Base-by-base conservation (phyloP, 2,329 filamentous ascomycete genomes). In the Neocucurbitaria cava region DNA sequence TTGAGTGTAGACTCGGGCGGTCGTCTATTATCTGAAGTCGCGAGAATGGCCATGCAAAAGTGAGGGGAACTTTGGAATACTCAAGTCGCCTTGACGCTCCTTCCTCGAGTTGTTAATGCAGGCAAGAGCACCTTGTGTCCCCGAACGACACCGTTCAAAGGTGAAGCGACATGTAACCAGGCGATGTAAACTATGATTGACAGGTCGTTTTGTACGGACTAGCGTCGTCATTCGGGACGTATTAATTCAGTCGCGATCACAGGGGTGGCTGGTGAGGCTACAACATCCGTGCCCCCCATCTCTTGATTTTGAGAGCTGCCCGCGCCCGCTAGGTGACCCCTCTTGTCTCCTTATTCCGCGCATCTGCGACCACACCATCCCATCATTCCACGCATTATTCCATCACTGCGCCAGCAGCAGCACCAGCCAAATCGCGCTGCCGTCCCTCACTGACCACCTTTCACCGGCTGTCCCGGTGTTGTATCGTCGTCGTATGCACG, bases 381-480 rank as follows among this genome's bases (percentile, higher is more conserved):
- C 42, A 45, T 39, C 47, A n/a, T 68, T 64, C 64, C 62, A 61
- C 64, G 56, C 66, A 66, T 65, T 63, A 57, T 61, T 69, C 66
- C 69, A 66, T 65, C 69, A 55, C 61, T 61, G 58, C 58, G 38
- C 62, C 53, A 54, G 53, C 57, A 46, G 53, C 56, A 3, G 23
- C 55, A 28, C 3, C 38, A 23, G 21, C 20, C 45, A 42, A 51
- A 49, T 46, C 28, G 30, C 41, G 52, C 59, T 41, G 59, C 49
- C 56, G 49, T 52, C 48, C 13, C 42, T 41, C 33, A 46, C 9
- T 48, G 21, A 13, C 47, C 26, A 15, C 48, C 53, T 24, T 47
- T 31, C 60, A 52, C 66, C 64, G 64, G 68, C 65, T 52, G 51
- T 40, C 46, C 69, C 65, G 58, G 67, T 64, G 49, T 55, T 61